Evolutionary conservation across 1,284 basidiomycete genomes (phyloP), one percentile per base, ranked within the genome.

Genomic region (Irpex lacteus): DNA sequence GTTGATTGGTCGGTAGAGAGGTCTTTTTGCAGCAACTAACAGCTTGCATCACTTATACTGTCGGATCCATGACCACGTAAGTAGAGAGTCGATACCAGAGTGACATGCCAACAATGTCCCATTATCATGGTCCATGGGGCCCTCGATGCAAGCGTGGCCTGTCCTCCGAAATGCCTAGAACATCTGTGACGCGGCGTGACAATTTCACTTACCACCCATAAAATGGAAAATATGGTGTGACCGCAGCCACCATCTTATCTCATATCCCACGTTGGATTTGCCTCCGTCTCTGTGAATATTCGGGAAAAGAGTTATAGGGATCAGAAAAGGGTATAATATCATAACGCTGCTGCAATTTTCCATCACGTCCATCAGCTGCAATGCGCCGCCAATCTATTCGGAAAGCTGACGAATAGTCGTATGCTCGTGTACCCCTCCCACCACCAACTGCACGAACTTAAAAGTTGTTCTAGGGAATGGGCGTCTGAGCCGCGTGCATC

Each of bases 401-500:
- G 44, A 15, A 44, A 44, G 40, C 8, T 44, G 11, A 44, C 8
- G 40, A 44, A 9, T 15, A 44, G 40, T 44, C 26, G 26, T 26
- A 26, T 26, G 26, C 26, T 26, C 26, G 26, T 44, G 15, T 15
- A 44, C 3, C 40, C 40, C 8, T 11, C 5, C 15, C 5, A 44
- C 40, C 2, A 21, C 11, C 50, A 18, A 18, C 11, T n/a, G 7
- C 50, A n/a, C 50, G 18, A 21, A 18, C 50, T 18, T 21, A 47
- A 47, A 47, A 47, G 44, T 47, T 8, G 7, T 18, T 18, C 7
- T 13, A 18, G 50, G 50, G 15, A 9, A 8, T 3, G 26, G 59
- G 49, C 59, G 26, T 21, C 54, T 11, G 50, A n/a, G 5, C 50
- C 59, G 52, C 65, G 60, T 63, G 60, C 58, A 65, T 36, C 56